A percentile compares a stretch with the other conserved stretches of the same genome.
Evolutionary conservation across 495 filamentous ascomycete genomes (phyloP).

Genomic region (Xylaria bambusicola): DNA sequence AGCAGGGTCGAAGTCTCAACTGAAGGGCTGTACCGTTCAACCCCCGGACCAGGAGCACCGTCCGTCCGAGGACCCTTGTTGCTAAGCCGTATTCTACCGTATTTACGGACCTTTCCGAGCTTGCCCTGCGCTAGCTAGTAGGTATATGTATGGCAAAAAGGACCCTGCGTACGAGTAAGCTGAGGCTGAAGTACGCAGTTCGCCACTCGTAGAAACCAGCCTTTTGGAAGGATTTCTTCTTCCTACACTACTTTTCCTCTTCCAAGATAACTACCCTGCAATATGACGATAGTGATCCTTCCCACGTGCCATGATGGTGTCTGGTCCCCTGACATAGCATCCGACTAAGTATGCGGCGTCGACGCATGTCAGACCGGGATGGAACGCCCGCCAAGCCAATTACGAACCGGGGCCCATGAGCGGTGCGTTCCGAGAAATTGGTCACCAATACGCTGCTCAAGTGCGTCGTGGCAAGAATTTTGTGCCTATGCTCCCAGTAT

Average conservation of each 20-base stretch:
- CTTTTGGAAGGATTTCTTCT: too few relatives aligned
- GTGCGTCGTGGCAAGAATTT: not conserved
- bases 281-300: not conserved
- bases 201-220: too few relatives aligned
- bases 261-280: constrained; percentile 5
- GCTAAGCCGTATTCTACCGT: not conserved
- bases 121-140: too few relatives aligned
- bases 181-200: too few relatives aligned
- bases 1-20: not conserved
- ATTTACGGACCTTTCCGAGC: not conserved
- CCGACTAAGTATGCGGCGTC: constrained; percentile 11
- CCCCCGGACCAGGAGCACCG: not conserved
- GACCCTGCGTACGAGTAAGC: too few relatives aligned
- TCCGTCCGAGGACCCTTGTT: not conserved
- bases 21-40: not conserved
- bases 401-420: not conserved
- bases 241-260: too few relatives aligned
- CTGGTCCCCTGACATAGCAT: not conserved
- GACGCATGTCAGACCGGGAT: constrained; percentile 14
- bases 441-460: not conserved
- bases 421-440: constrained; percentile 11
- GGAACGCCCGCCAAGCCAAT: constrained; percentile 9
- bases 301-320: constrained; percentile 3
- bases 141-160: too few relatives aligned
- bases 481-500: too few relatives aligned